Percentiles rank a stretch among this genome's conserved stretches.
Evolutionary conservation across 1,284 basidiomycete species (phyloP).

Genomic region (Neolentinus lepideus): DNA sequence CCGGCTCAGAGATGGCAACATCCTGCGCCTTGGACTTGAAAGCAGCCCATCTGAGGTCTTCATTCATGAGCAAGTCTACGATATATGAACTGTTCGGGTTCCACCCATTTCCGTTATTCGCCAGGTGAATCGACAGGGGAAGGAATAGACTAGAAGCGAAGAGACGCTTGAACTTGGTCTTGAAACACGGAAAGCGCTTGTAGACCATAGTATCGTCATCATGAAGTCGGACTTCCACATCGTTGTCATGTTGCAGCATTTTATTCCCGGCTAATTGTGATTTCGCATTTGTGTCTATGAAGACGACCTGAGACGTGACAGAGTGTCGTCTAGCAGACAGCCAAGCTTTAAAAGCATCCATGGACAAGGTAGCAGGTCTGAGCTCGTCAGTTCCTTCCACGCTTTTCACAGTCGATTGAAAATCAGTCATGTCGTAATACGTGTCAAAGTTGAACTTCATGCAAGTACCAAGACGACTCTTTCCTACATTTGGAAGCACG

Average conservation of each 20-base stretch:
- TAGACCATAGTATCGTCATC: neutral
- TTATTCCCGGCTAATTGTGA: neutral
- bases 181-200: neutral
- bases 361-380: constrained; percentile 16
- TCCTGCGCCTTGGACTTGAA: neutral
- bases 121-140: neutral
- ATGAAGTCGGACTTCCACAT: neutral
- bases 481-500: constrained; percentile 45
- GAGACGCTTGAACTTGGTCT: neutral
- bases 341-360: constrained; percentile 31
- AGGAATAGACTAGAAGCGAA: neutral
- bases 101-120: neutral
- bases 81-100: neutral
- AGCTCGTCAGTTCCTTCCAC: constrained; percentile 6
- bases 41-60: neutral
- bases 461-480: constrained; percentile 39
- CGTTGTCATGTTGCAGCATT: neutral
- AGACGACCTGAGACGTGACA: constrained; percentile 18
- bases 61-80: neutral
- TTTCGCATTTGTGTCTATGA: neutral
- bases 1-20: constrained; percentile 9
- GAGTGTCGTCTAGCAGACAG: constrained; percentile 16
- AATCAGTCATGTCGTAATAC: constrained; percentile 35
- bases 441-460: constrained; percentile 31
- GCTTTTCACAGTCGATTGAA: constrained; percentile 9